Base-by-base conservation (phyloP, 148 eudicot genomes). In the Tetragonia tetragonoides region DNA sequence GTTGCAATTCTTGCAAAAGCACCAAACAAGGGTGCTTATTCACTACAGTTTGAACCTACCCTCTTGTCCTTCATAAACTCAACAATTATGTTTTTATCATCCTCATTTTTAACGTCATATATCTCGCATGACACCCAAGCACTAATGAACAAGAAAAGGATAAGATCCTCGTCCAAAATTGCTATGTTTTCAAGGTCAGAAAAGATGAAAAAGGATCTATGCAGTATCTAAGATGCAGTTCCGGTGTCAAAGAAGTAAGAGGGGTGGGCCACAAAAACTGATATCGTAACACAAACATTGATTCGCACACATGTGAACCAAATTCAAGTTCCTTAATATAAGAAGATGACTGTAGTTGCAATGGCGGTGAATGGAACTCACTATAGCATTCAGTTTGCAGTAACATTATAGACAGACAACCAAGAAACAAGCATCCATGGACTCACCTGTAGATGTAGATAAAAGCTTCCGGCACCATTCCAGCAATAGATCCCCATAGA, bases 381-480 rank as follows among this genome's bases (percentile, higher is more conserved):
- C 66, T 12, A 7, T 5, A 59, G 62, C 62, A 59, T 17, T 59
- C 17, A 59, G 24, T 59, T 59, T 65, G 44, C 68, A 23, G 68
- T 14, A 4, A 34, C n/a, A 65, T 37, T 34, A 18, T 34, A 10
- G 67, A 6, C 67, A 23, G 67, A 8, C 2, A 41, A 14, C 59
- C 6, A 38, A n/a, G 28, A 60, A 39, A 21, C 24, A 65, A 28
- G 78, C 65, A 54, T 60, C 18, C 23, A 63, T 74, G 46, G 72
- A 81, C 88, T 80, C 47, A 94, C 98, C 90, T 92, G 80, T 94
- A 94, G 56, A 94, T 94, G 89, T 92, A 92, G 60, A 94, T 76
- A 81, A 89, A 94, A 82, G 97, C 85, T 84, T 94, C 98, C 60
- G 98, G 98, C 73, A 92, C 87, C 98, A 94, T 94, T 82, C 97